Percentiles rank a stretch among this genome's conserved stretches.
Evolutionary conservation across 2,329 filamentous ascomycete genomes (phyloP).

Genomic region (Curvularia eragrostidis): DNA sequence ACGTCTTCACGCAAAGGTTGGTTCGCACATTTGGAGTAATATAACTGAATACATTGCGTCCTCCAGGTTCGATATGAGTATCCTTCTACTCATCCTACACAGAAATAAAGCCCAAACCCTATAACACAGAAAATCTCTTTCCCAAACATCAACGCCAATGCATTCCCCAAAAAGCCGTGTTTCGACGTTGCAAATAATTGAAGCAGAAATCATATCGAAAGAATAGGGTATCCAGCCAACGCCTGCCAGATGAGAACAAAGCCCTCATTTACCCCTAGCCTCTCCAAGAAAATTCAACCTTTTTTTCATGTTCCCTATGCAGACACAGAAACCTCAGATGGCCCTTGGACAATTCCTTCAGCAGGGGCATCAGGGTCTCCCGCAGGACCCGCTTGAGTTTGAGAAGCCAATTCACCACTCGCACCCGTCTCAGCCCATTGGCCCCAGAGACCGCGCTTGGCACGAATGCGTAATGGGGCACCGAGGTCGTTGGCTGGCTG

Average conservation of each 20-base stretch:
- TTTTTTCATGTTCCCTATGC: conserved; percentile 17
- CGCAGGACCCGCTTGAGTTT: conserved; percentile 27
- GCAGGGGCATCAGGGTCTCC: conserved; percentile 28
- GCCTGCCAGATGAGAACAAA: conserved; percentile 31
- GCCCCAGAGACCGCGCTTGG: conserved; percentile 96
- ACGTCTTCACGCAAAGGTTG: not conserved
- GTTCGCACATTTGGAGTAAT: not conserved
- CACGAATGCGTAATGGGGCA: conserved; percentile 80
- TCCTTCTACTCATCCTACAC: conserved; percentile 19
- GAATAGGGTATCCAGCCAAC: conserved; percentile 46
- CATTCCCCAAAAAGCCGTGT: conserved; percentile 17
- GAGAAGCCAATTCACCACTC: conserved; percentile 36
- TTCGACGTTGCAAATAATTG: conserved; percentile 13
- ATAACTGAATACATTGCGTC: conserved; percentile 5
- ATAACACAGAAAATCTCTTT: conserved; percentile 3
- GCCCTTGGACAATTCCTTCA: conserved; percentile 30
- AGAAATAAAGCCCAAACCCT: not conserved
- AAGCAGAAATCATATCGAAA: conserved; percentile 23
- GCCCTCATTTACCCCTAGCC: conserved; percentile 2
- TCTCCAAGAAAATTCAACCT: conserved; percentile 17
- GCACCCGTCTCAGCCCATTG: conserved; percentile 80
- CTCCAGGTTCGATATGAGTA: conserved; percentile 17
- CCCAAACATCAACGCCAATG: conserved; percentile 26
- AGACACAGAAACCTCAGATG: conserved; percentile 31
- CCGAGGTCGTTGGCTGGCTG: conserved; percentile 76